A percentile compares a stretch with the other conserved stretches of the same genome.
phyloP scores from a whole-genome alignment of 1,284 basidiomycete species.

The Austroboletus novae-zelandiae region DNA sequence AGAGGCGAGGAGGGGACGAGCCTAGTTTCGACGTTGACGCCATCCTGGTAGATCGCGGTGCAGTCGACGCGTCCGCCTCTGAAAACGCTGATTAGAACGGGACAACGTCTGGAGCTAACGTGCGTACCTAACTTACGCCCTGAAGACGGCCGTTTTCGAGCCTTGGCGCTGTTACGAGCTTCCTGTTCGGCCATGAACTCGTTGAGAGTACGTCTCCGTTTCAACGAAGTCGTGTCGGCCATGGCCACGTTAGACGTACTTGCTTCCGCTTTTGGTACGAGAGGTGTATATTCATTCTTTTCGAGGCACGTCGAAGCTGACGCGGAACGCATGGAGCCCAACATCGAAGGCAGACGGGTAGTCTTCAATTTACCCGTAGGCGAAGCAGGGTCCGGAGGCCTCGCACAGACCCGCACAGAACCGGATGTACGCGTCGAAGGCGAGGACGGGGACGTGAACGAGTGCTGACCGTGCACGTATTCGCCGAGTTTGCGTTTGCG shows the following conservation, averaged over 20 bases:
- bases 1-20: constrained; percentile 26
- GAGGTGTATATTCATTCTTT: too few relatives aligned
- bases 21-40: constrained; percentile 1
- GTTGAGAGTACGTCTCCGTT: constrained; percentile 59
- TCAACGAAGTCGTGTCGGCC: constrained; percentile 11
- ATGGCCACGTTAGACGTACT: too few relatives aligned
- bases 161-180: constrained; percentile 27
- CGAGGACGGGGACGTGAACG: constrained; percentile 13
- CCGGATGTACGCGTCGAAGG: constrained; percentile 18
- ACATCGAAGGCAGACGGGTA: constrained; percentile 24
- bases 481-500: constrained; percentile 27
- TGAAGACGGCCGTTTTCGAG: constrained; percentile 21
- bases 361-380: constrained; percentile 1
- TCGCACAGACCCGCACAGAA: neutral
- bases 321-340: constrained; percentile 16
- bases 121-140: constrained; percentile 12
- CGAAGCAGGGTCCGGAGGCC: constrained; percentile 11
- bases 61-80: neutral
- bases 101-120: neutral
- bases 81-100: too few relatives aligned
- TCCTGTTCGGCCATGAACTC: constrained; percentile 63
- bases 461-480: constrained; percentile 8
- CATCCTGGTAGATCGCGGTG: neutral
- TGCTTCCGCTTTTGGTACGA: too few relatives aligned
- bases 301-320: neutral